Conservation (phyloP, 805 yeast species). For the Vanderwaltozyma verrucispora region DNA sequence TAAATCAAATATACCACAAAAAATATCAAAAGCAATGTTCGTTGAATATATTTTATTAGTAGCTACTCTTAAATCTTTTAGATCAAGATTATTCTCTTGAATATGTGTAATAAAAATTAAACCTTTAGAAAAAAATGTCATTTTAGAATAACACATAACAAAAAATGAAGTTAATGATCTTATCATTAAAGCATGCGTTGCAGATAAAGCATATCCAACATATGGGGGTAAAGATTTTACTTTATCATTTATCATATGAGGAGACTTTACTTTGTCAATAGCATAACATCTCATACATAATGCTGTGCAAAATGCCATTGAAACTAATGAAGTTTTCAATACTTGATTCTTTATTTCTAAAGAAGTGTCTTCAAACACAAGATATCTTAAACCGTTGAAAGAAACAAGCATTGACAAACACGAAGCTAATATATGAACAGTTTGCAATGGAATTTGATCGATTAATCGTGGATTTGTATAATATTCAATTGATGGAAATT, state of each 20-base stretch:
- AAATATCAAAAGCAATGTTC: constrained; percentile 5
- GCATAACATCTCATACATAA: constrained; percentile 5
- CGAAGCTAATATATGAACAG: not conserved
- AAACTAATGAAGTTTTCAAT: constrained; percentile 8
- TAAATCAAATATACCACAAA: constrained; percentile 2
- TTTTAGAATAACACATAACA: constrained; percentile 7
- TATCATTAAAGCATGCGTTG: constrained; percentile 2
- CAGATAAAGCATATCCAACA: constrained; percentile 6
- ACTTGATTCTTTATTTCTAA: constrained; percentile 5
- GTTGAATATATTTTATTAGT: not conserved
- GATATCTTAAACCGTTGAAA: constrained; percentile 10
- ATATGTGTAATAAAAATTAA: constrained; percentile 2
- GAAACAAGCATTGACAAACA: not conserved
- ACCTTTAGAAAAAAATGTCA: constrained; percentile 8
- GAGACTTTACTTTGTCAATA: constrained; percentile 12
- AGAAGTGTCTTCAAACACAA: constrained; percentile 7
- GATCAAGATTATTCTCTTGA: constrained; percentile 2
- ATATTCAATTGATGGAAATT: constrained; percentile 8
- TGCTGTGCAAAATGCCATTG: constrained; percentile 11
- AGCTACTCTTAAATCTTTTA: constrained; percentile 4
- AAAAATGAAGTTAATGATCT: constrained; percentile 8
- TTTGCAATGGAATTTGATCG: constrained; percentile 1
- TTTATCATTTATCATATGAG: constrained; percentile 7
- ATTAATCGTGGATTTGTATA: constrained; percentile 5
- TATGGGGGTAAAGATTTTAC: constrained; percentile 14